A percentile compares a stretch with the other conserved stretches of the same genome.
phyloP scores from a whole-genome alignment of 306 rosid species.

The Astragalus glycyphyllos region DNA sequence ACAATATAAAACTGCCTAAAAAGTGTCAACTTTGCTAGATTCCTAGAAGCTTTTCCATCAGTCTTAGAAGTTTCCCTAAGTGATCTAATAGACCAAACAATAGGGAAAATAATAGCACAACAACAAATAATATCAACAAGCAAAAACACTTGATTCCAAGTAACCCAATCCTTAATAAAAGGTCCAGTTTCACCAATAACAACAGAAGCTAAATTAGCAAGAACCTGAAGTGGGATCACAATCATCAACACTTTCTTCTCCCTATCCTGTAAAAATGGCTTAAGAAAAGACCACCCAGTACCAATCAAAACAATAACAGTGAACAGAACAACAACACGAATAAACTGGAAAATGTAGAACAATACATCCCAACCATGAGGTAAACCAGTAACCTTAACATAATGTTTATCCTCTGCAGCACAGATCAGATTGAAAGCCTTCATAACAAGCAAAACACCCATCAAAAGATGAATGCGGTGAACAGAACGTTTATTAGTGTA shows the following conservation, averaged over 20 bases:
- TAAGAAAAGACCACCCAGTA: slow-evolving; percentile 89
- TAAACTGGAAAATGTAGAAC: slow-evolving; percentile 90
- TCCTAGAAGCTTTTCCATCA: slow-evolving; percentile 88
- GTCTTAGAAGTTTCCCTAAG: slow-evolving; percentile 87
- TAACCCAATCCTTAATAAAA: slow-evolving; percentile 90
- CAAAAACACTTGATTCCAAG: slow-evolving; percentile 93
- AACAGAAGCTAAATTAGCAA: slow-evolving; percentile 85
- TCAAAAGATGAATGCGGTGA: slow-evolving; percentile 83
- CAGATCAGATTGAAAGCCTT: slow-evolving; percentile 80
- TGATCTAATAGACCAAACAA: slow-evolving; percentile 91
- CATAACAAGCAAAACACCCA: slow-evolving; percentile 69
- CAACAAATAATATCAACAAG: slow-evolving; percentile 90
- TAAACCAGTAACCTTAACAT: slow-evolving; percentile 78
- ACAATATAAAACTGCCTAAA: slow-evolving; percentile 90
- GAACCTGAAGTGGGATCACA: slow-evolving; percentile 90
- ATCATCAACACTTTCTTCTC: slow-evolving; percentile 97
- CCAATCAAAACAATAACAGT: slow-evolving; percentile 88
- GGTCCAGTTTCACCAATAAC: slow-evolving; percentile 96
- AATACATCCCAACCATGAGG: slow-evolving; percentile 96
- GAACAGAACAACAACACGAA: slow-evolving; percentile 77
- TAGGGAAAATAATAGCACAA: slow-evolving; percentile 92
- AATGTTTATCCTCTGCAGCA: slow-evolving; percentile 91
- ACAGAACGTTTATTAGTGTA: slow-evolving; percentile 56
- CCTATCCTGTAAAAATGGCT: slow-evolving; percentile 85
- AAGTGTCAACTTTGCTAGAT: slow-evolving; percentile 80